Evolutionary conservation across 768 basidiomycete genomes (phyloP).

Genomic region (Russula brevipes): DNA sequence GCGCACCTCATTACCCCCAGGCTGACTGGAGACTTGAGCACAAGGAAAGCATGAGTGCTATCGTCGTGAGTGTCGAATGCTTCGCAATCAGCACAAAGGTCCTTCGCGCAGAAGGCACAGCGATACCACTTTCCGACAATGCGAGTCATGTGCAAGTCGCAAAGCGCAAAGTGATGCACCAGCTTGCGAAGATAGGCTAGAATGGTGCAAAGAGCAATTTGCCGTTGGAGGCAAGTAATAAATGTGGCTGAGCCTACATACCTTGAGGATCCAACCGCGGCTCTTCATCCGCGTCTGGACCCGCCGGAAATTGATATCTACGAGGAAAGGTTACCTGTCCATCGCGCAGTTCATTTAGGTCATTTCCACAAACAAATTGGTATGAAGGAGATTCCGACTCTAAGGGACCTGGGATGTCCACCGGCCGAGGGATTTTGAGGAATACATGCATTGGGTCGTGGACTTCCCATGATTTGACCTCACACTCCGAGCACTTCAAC

Average conservation of each 20-base stretch:
- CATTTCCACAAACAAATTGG: constrained; percentile 48
- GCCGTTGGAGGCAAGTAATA: neutral
- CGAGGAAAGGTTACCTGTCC: neutral
- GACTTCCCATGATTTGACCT: constrained; percentile 65
- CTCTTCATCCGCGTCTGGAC: constrained; percentile 39
- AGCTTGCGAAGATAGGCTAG: constrained; percentile 61
- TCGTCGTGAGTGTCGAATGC: constrained; percentile 70
- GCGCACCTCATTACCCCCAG: constrained; percentile 68
- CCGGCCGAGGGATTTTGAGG: constrained; percentile 79
- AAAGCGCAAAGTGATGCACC: constrained; percentile 62
- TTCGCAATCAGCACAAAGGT: constrained; percentile 85
- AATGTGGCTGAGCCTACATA: neutral
- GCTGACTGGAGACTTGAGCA: constrained; percentile 81
- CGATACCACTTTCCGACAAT: constrained; percentile 89
- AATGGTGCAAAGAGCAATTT: neutral
- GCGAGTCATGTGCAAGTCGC: constrained; percentile 78
- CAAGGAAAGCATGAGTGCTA: constrained; percentile 75
- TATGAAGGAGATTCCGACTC: constrained; percentile 53
- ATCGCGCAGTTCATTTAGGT: neutral
- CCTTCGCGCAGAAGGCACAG: constrained; percentile 82
- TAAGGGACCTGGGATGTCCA: constrained; percentile 49
- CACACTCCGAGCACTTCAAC: constrained; percentile 66
- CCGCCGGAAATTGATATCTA: constrained; percentile 64
- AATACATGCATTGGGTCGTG: constrained; percentile 87
- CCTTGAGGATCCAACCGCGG: constrained; percentile 51